These are phyloP conservation scores for Hypoxylon perforatum DNA, from an alignment of 495 filamentous ascomycete species.

Conservation along the genomic window DNA sequence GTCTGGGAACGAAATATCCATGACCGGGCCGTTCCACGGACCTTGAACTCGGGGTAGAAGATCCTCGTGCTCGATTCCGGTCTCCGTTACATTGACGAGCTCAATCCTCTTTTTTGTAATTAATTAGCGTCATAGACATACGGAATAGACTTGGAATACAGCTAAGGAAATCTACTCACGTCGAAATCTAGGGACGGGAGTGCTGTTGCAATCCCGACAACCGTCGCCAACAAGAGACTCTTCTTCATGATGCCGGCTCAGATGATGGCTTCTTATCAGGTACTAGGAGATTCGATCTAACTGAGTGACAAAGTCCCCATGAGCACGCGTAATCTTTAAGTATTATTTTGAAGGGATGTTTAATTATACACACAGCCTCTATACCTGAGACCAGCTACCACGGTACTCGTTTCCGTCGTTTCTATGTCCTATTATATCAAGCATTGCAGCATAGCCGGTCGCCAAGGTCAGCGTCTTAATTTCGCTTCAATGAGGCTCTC, in stretches of 20 bases:
- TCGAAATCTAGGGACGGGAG: background rate
- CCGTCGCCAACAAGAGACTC: background rate
- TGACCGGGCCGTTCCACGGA: slow-evolving; percentile 24
- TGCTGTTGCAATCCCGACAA: background rate
- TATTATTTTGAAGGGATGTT: background rate
- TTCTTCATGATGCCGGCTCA: slow-evolving; percentile 2
- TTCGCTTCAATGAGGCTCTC: too few species aligned
- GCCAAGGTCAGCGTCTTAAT: too few species aligned
- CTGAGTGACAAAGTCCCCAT: too few species aligned
- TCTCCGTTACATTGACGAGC: background rate
- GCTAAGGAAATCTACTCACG: background rate
- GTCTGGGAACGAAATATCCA: slow-evolving; percentile 20
- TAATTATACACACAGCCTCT: too few species aligned
- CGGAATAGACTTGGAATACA: background rate
- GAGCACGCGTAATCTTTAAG: too few species aligned
- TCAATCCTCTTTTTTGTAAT: background rate
- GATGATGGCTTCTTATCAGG: background rate
- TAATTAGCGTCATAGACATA: background rate
- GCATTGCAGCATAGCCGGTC: too few species aligned
- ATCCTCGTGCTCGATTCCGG: background rate
- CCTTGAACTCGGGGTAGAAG: background rate
- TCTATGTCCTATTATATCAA: too few species aligned
- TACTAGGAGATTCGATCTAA: background rate
- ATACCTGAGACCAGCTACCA: too few species aligned
- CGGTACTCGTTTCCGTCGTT: too few species aligned